Evolutionary conservation across 129 eudicot species (phyloP).

Genomic region (Lactuca sativa): DNA sequence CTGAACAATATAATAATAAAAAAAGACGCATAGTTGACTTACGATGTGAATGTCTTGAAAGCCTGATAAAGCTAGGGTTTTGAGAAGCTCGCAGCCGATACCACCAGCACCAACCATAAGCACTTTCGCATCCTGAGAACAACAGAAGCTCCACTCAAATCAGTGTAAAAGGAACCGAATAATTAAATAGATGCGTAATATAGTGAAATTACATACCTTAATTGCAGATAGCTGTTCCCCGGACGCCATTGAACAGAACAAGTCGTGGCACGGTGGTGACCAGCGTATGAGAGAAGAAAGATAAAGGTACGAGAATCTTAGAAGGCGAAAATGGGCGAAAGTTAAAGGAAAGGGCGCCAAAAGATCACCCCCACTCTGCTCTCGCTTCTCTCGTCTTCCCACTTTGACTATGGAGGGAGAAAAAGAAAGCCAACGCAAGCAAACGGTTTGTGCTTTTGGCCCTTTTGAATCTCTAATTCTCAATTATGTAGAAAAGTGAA

Average conservation of each 20-base stretch:
- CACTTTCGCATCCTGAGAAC: slow-evolving; percentile 70
- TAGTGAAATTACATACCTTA: slow-evolving; percentile 40
- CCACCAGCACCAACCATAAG: slow-evolving; percentile 99
- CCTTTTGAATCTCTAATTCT: neutral
- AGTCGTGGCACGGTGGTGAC: slow-evolving; percentile 1
- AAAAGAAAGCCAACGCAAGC: slow-evolving; percentile 1
- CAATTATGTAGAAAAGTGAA: neutral
- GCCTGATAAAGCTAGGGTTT: slow-evolving; percentile 97
- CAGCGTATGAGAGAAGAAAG: slow-evolving; percentile 13
- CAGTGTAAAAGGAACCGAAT: neutral
- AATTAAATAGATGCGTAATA: neutral
- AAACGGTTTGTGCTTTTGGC: slow-evolving; percentile 19
- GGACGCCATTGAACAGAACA: slow-evolving; percentile 48
- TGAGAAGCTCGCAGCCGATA: slow-evolving; percentile 95
- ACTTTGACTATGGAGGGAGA: slow-evolving; percentile 6
- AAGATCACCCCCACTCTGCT: slow-evolving; percentile 21
- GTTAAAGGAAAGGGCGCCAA: slow-evolving; percentile 67
- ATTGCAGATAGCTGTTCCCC: slow-evolving; percentile 55
- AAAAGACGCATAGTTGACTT: slow-evolving; percentile 35
- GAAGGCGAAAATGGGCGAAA: slow-evolving; percentile 10
- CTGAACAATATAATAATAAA: neutral
- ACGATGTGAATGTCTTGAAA: slow-evolving; percentile 91
- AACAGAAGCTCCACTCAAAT: neutral
- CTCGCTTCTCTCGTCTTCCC: slow-evolving; percentile 11
- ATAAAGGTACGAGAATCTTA: slow-evolving; percentile 14